Base-by-base conservation (phyloP, 805 yeast genomes). In the Candida golubevii region DNA sequence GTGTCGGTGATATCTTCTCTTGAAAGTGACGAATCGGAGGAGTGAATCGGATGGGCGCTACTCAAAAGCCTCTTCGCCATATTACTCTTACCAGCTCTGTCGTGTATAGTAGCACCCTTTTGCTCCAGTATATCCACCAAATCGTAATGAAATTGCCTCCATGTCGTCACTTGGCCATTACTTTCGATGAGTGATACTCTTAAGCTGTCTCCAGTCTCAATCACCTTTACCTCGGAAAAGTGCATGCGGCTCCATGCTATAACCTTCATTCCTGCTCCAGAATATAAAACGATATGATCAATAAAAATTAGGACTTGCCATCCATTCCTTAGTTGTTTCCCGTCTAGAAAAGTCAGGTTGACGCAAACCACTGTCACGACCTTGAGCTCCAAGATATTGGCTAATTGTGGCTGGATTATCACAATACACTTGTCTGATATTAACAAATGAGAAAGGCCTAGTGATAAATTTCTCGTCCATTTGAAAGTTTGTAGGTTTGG, bases 1-100 rank as follows among this genome's bases (percentile, higher is more conserved):
- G 56, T 52, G 43, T 52, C 56, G 2, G 56, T 49, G 31, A 46
- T 35, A 4, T 50, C 54, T 15, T 39, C 43, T 23, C 30, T 28
- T 7, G 15, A 3, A n/a, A 30, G 26, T 9, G 45, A 37, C 9
- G 38, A 37, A 18, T 30, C 38, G 18, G 45, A 29, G 4, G 11
- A 29, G 6, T 18, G 23, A 18, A 18, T 18, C 23, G 23, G 23
- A 18, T 18, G 23, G 23, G 23, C 23, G 23, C 23, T 18, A 18
- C 23, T 18, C 23, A 18, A 18, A 18, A 18, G 23, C 23, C 23
- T 18, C 5, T 18, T 18, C 23, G 23, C 23, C 23, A 18, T 18
- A 18, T 18, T 18, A 18, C 23, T 18, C 23, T 18, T 18, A 18
- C 23, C 23, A 3, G 3, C 23, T 18, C 3, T 18, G 23, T 3